Evolutionary conservation across 495 filamentous ascomycete genomes (phyloP), one percentile per base, ranked within the genome.

Genomic region (Delitschia confertaspora): DNA sequence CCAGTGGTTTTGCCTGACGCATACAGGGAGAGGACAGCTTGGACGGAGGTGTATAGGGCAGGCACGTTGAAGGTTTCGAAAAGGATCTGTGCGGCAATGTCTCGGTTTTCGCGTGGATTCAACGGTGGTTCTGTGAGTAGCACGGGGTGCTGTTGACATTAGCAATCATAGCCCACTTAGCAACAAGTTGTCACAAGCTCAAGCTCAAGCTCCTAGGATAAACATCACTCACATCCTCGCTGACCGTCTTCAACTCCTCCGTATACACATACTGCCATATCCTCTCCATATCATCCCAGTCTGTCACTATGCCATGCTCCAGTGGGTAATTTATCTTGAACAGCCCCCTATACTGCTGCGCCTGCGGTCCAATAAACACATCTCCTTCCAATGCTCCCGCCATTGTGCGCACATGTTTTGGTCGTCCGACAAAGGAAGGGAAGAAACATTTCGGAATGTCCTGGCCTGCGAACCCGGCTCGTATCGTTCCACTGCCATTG

Each of bases 41-140:
- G 91, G 74, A 96, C 96, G 62, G 91, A 96, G 74, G 95, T 91
- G 77, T 95, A 98, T 79, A 98, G 95, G 58, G 91, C 91, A 58
- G 91, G 91, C 60, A 93, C 93, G 75, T 98, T 98, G 82, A 96
- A 98, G 59, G 91, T 98, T 78, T 98, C 91, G 66, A 99, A 99
- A 49, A 99, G 80, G 47, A 96, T 88, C 61, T 99, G 93, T 16
- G 91, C 91, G 36, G 93, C 91, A 35, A 82, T 93, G 60, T 99
- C 93, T 50, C 93, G 84, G 66, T 99, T 96, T 58, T 82, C 77
- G 60, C 89, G 80, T 3, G 91, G 91, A 67, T 99, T 99, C 50
- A 99, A 76, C 13, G 91, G 91, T 17, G 91, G 86, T 68, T 99
- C 91, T 49, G 91, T 99, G 49, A 99, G 75, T 37, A 99, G 78